Evolutionary conservation across 345 rosid genomes (phyloP).

Genomic region (Cardamine occulta): DNA sequence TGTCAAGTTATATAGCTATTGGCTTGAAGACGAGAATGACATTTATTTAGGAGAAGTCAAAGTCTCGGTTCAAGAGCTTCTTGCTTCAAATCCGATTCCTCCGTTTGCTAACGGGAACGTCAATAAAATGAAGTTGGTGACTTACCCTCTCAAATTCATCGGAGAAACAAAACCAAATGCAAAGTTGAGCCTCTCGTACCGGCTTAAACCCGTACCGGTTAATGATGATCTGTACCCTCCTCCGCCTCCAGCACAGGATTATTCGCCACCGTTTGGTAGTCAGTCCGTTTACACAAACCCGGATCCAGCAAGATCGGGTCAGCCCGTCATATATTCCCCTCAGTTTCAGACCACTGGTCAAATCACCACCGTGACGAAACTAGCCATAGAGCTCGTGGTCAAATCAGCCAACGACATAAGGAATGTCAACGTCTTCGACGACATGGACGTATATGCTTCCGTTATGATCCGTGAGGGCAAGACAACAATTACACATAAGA

Average conservation of each 20-base stretch:
- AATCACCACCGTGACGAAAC: slow-evolving; percentile 40
- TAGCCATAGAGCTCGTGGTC: slow-evolving; percentile 57
- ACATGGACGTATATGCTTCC: slow-evolving; percentile 73
- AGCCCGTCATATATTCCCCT: slow-evolving; percentile 19
- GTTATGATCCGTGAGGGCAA: slow-evolving; percentile 56
- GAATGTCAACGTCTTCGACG: slow-evolving; percentile 60
- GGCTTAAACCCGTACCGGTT: slow-evolving; percentile 46
- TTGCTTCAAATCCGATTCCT: slow-evolving; percentile 36
- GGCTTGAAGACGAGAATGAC: slow-evolving; percentile 58
- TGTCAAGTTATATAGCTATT: slow-evolving; percentile 59
- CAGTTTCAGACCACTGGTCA: slow-evolving; percentile 20
- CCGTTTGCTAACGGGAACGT: slow-evolving; percentile 28
- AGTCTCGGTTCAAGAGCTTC: slow-evolving; percentile 69
- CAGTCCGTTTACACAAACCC: slow-evolving; percentile 20
- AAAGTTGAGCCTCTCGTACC: slow-evolving; percentile 57
- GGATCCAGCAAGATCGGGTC: slow-evolving; percentile 14
- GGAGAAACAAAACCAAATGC: slow-evolving; percentile 62
- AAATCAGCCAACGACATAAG: slow-evolving; percentile 60
- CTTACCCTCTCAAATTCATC: slow-evolving; percentile 54
- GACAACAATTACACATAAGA: slow-evolving; percentile 40
- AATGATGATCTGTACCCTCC: slow-evolving; percentile 20
- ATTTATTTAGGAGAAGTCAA: slow-evolving; percentile 55
- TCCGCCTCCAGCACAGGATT: background rate
- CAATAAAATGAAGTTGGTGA: slow-evolving; percentile 43
- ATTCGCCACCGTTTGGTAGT: slow-evolving; percentile 2